Base-by-base conservation (phyloP, 768 basidiomycete species). In the Psilocybe cubensis region DNA sequence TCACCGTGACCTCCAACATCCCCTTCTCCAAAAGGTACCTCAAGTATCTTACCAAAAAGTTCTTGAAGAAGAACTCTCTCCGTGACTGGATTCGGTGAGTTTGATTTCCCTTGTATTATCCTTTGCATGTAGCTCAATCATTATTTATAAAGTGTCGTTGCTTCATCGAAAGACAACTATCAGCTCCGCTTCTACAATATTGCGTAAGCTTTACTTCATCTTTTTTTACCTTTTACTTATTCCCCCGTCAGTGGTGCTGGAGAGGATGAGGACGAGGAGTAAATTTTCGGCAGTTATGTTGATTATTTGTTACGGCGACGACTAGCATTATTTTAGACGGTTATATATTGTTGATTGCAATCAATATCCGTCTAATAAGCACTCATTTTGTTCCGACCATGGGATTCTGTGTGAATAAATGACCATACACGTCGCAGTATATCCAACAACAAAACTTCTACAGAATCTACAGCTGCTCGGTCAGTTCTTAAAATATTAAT, bases 11-110 rank as follows among this genome's bases (percentile, higher is more conserved):
- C 50, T 89, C 94, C 52, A 87, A 79, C 69, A 87, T 96, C 72
- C 87, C 93, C 55, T 90, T 98, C 78, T 98, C 96, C 49, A 98
- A 98, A 80, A 85, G 93, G 56, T 98, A 97, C 77, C 87, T 98
- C 73, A 98, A 98, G 78, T 99, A 98, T 79, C 83, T 98, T 59
- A 98, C 96, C 61, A 98, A 98, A 85, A 96, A 96, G 82, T 96
- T 94, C 84, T 83, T 98, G 77, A 98, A 98, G 86, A 97, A 97
- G 86, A 95, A 96, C 79, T 78, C 82, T 43, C 83, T 97, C 67
- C 89, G 95, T 64, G 96, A 98, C 79, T 98, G 94, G 92, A 94
- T 98, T 73, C 95, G 94, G 86, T 88, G 61, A 48, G 79, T 71
- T 14, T 17, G 31, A n/a, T 14, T 28, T 43, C 42, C 8, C 9